A percentile compares a stretch with the other conserved stretches of the same genome.
Evolutionary conservation across 2,329 filamentous ascomycete species (phyloP).

Genomic region (Fusarium tanahbumbuense): DNA sequence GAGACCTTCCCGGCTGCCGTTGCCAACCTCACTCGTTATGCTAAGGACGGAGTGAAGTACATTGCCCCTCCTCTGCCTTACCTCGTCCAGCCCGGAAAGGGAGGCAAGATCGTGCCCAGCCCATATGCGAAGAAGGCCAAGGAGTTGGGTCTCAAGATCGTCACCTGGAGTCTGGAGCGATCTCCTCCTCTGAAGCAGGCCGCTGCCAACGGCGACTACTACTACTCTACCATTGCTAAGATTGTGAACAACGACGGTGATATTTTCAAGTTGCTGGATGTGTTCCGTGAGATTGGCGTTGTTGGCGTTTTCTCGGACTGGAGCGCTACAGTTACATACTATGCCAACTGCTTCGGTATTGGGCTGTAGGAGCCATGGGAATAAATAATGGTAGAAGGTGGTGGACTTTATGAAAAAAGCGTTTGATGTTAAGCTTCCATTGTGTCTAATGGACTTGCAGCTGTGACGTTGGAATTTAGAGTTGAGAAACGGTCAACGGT

Average conservation of each 20-base stretch:
- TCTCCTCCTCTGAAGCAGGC: conserved; percentile 68
- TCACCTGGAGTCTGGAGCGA: conserved; percentile 77
- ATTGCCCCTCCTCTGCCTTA: conserved; percentile 73
- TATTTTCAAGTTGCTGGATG: conserved; percentile 73
- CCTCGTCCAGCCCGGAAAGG: conserved; percentile 62
- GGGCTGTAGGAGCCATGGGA: conserved; percentile 7
- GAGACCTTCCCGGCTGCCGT: conserved; percentile 65
- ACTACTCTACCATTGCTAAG: conserved; percentile 67
- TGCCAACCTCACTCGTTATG: conserved; percentile 66
- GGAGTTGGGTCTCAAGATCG: conserved; percentile 70
- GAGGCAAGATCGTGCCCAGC: conserved; percentile 69
- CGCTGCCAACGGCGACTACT: conserved; percentile 60
- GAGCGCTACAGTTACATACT: conserved; percentile 75
- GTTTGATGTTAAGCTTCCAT: neutral
- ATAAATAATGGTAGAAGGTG: neutral
- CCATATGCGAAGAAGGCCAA: conserved; percentile 71
- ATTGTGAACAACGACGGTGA: conserved; percentile 72
- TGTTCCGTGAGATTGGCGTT: conserved; percentile 71
- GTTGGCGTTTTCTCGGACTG: conserved; percentile 75
- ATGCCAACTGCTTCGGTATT: conserved; percentile 74
- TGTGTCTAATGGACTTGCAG: too few relatives aligned
- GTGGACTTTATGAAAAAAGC: neutral
- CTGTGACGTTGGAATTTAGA: neutral
- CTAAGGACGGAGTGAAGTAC: conserved; percentile 68
- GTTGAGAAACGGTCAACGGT: neutral